phyloP scores from a whole-genome alignment of 1,284 basidiomycete genomes.

The Kalmanozyma brasiliensis region DNA sequence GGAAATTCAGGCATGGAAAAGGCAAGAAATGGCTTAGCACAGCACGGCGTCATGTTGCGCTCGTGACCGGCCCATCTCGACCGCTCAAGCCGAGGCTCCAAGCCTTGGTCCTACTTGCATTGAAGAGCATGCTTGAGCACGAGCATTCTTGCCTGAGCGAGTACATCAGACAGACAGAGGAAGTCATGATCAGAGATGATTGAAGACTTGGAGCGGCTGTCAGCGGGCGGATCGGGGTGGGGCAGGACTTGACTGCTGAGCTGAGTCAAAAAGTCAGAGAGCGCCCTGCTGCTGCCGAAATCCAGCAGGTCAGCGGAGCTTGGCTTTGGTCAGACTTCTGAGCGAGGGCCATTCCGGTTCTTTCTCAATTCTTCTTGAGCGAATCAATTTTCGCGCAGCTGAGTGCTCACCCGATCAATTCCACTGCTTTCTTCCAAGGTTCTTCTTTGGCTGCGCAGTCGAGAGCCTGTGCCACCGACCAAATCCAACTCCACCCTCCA shows the following conservation, averaged over 20 bases:
- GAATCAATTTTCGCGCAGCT: constrained; percentile 9
- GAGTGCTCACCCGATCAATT: constrained; percentile 17
- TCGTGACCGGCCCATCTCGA: constrained; percentile 5
- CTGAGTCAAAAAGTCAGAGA: constrained; percentile 20
- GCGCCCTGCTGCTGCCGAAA: background rate
- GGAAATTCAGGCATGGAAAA: constrained; percentile 7
- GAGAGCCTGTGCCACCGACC: constrained; percentile 1
- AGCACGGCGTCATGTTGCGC: constrained; percentile 4
- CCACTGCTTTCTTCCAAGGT: constrained; percentile 16
- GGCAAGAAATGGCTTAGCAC: constrained; percentile 12
- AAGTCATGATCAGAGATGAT: background rate
- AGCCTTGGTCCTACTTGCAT: background rate
- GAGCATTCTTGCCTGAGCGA: too few species aligned
- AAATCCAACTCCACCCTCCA: constrained; percentile 30
- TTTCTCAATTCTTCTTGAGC: too few species aligned
- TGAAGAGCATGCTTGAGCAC: too few species aligned
- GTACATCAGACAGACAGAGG: background rate
- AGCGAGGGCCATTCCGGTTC: too few species aligned
- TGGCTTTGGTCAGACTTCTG: too few species aligned
- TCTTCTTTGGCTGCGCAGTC: constrained; percentile 2
- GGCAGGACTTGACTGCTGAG: constrained; percentile 19
- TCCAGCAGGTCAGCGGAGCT: background rate
- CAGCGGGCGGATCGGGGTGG: background rate
- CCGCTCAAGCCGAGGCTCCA: constrained; percentile 9
- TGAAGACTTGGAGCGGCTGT: background rate